Base-by-base conservation (phyloP, 139 green algal species). In the Spirogloea muscicola region DNA sequence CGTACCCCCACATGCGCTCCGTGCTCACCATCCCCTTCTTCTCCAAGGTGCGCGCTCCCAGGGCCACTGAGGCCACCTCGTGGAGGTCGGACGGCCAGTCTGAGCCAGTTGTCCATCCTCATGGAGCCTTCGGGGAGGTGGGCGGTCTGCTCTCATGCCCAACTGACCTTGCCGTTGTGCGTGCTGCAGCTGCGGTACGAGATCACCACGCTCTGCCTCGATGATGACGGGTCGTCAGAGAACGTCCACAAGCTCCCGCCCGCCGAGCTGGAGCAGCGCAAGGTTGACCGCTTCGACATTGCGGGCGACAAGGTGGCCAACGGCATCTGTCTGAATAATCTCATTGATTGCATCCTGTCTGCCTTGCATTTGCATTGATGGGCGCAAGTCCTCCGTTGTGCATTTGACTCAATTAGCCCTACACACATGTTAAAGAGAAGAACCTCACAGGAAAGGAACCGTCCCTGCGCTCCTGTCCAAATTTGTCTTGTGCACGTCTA, bases 1-100 rank as follows among this genome's bases (percentile, higher is more conserved):
- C 31, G 18, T 76, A 68, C 52, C 68, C 68, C 0, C 43, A 40
- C 68, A 31, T 76, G 38, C 38, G 68, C 38, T 59, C 68, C 16
- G 41, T 60, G 27, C 55, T 76, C 51, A 76, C 68, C 25, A 59
- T 41, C 49, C 68, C 68, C 31, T 67, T 76, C 68, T 76, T 76
- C 36, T 46, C 29, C 62, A 71, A 71, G 62, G 62, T 71, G 9
- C 21, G 62, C 40, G 25, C 61, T 25, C 41, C 0, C 16, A 61
- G 6, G n/a, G 51, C 16, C 51, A 13, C 33, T 21, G 13, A 18
- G 51, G 16, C 51, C 21, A 61, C 6, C 51, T 51, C 10, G 10
- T 13, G 10, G 10, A 10, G 43, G 10, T 51, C 13, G 43, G 10
- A 13, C 10, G 43, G 10, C 43, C 43, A 13, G 43, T 10, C 13